phyloP scores from a whole-genome alignment of 1,139 yeast genomes.

The Candida sanyaensis region DNA sequence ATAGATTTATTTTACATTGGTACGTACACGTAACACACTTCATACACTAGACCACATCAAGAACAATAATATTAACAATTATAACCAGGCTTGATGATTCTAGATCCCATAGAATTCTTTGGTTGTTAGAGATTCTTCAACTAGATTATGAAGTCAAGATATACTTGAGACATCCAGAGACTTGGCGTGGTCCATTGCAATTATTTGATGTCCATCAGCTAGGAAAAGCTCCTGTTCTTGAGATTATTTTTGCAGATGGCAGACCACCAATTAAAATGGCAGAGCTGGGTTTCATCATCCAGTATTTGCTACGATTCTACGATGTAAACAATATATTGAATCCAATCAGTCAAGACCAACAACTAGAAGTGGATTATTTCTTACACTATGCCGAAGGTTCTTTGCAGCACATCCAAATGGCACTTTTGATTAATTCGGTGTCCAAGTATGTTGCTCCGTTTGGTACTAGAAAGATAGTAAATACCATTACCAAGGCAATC shows the following conservation, averaged over 20 bases:
- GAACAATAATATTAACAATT: constrained; percentile 5
- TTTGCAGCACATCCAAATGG: constrained; percentile 46
- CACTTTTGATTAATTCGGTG: constrained; percentile 42
- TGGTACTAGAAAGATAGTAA: constrained; percentile 43
- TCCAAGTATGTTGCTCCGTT: constrained; percentile 48
- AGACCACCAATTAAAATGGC: constrained; percentile 35
- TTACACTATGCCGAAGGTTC: constrained; percentile 61
- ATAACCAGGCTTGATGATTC: constrained; percentile 48
- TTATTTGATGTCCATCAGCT: constrained; percentile 55
- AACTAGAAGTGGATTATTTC: constrained; percentile 47
- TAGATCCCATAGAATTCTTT: constrained; percentile 53
- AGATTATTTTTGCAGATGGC: constrained; percentile 49
- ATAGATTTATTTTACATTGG: constrained; percentile 33
- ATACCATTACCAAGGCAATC: constrained; percentile 41
- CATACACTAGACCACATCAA: neutral
- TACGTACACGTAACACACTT: constrained; percentile 15
- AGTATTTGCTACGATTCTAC: constrained; percentile 41
- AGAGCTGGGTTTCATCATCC: constrained; percentile 52
- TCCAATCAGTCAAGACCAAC: constrained; percentile 32
- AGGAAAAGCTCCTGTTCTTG: constrained; percentile 58
- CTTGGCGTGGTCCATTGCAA: constrained; percentile 47
- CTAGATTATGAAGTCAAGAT: constrained; percentile 53
- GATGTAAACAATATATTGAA: constrained; percentile 37
- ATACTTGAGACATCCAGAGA: constrained; percentile 47
- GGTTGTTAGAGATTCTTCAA: constrained; percentile 56